Evolutionary conservation across 208 protist genomes (phyloP).

Genomic region (Leishmania arabica): DNA sequence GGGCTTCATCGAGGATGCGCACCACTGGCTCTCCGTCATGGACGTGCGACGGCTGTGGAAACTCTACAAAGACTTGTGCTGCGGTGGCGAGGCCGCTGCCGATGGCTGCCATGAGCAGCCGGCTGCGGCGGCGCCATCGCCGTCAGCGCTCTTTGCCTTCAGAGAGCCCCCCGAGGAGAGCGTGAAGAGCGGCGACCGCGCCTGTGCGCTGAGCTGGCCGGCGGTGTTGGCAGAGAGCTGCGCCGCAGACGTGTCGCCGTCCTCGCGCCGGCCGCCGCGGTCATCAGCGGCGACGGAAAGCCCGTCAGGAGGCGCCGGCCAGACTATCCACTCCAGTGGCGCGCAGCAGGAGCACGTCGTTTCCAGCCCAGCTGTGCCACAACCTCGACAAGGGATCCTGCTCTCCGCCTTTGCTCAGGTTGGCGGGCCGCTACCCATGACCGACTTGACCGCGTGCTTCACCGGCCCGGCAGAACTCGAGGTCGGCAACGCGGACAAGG

Average conservation of each 20-base stretch:
- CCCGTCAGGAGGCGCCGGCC: neutral
- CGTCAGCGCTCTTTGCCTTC: neutral
- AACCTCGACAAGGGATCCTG: constrained; percentile 12
- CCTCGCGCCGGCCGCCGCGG: neutral
- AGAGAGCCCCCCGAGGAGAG: constrained; percentile 21
- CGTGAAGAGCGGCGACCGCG: constrained; percentile 9
- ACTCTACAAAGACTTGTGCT: constrained; percentile 15
- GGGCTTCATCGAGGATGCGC: constrained; percentile 54
- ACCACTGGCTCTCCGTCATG: constrained; percentile 53
- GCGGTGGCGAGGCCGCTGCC: neutral
- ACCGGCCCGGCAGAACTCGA: neutral
- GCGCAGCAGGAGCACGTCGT: neutral
- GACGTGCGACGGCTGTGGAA: constrained; percentile 41
- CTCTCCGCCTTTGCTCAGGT: constrained; percentile 7
- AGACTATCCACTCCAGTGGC: neutral
- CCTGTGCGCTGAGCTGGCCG: constrained; percentile 28
- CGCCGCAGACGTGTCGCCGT: constrained; percentile 10
- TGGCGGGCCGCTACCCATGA: constrained; percentile 15
- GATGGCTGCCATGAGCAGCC: neutral
- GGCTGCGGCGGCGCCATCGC: neutral
- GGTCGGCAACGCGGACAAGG: neutral
- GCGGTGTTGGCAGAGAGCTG: constrained; percentile 24
- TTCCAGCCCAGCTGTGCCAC: neutral
- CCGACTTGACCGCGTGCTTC: neutral
- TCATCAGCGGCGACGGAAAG: neutral